Percentiles rank a stretch among this genome's conserved stretches.
These are phyloP conservation scores for Heracleum sosnowskyi DNA, from an alignment of 129 eudicot species.

Conservation along the genomic window DNA sequence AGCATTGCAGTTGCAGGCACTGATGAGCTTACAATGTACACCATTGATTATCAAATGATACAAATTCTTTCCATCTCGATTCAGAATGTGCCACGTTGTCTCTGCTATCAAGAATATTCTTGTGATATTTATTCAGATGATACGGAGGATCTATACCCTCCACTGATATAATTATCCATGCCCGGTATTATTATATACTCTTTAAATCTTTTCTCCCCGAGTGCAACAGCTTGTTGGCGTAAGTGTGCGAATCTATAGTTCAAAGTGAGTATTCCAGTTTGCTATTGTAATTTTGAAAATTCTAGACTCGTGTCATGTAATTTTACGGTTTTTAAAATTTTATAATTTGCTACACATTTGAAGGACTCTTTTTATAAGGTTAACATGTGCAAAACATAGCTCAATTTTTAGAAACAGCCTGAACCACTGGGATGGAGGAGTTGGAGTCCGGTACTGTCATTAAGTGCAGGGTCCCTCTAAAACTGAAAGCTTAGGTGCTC, in stretches of 20 bases:
- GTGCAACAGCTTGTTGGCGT: slow-evolving; percentile 80
- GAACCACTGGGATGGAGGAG: not conserved
- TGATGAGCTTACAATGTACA: slow-evolving; percentile 88
- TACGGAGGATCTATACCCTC: slow-evolving; percentile 65
- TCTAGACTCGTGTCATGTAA: not conserved
- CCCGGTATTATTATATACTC: slow-evolving; percentile 4
- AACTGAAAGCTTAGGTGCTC: not conserved
- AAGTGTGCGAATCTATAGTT: slow-evolving; percentile 13
- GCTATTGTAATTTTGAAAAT: not conserved
- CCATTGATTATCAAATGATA: slow-evolving; percentile 91
- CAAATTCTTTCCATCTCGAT: slow-evolving; percentile 87
- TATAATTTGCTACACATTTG: not conserved
- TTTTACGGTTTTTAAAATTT: not conserved
- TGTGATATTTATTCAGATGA: slow-evolving; percentile 50
- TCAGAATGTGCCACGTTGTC: slow-evolving; percentile 90
- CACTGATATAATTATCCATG: slow-evolving; percentile 22
- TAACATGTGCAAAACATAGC: not conserved
- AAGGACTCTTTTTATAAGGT: not conserved
- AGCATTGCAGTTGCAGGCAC: slow-evolving; percentile 94
- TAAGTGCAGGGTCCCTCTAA: not conserved
- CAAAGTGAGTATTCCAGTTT: not conserved
- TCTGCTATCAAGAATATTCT: slow-evolving; percentile 90
- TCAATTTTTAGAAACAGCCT: not conserved
- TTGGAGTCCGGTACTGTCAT: not conserved
- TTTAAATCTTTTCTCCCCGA: slow-evolving; percentile 19